A percentile compares a stretch with the other conserved stretches of the same genome.
Evolutionary conservation across 73 alveolate species (phyloP).

Genomic region (Diophrys appendiculata): DNA sequence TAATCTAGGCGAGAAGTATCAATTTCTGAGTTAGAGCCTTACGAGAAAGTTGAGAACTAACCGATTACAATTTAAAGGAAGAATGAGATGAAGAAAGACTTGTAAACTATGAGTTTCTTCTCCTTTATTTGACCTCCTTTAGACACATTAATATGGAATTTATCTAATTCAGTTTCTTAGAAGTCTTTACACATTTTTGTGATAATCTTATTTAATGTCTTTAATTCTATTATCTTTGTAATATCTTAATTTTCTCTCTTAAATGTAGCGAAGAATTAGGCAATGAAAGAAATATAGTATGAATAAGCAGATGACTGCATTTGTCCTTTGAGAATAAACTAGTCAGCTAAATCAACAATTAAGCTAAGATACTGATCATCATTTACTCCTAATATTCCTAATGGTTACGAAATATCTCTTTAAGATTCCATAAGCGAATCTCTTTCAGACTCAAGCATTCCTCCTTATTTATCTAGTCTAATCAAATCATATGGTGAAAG

Average conservation of each 20-base stretch:
- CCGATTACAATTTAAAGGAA: constrained; percentile 21
- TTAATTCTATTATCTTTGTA: neutral
- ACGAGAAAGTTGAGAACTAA: too few relatives aligned
- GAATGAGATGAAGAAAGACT: constrained; percentile 27
- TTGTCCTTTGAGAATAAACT: constrained; percentile 3
- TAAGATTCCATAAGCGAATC: neutral
- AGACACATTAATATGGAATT: neutral
- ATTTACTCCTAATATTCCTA: neutral
- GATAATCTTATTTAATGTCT: neutral
- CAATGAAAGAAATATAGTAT: constrained; percentile 6
- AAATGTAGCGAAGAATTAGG: neutral
- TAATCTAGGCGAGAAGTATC: too few relatives aligned
- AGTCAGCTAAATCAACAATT: constrained; percentile 4
- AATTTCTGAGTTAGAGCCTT: too few relatives aligned
- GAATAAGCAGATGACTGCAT: constrained; percentile 6
- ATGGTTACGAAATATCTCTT: neutral
- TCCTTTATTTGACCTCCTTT: neutral
- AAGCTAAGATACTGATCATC: constrained; percentile 7
- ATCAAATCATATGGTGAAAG: constrained; percentile 13
- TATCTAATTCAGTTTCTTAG: neutral
- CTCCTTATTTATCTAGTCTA: constrained; percentile 5
- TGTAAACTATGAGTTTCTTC: constrained; percentile 15
- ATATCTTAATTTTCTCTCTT: neutral
- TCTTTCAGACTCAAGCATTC: neutral
- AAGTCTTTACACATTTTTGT: neutral